Conservation (phyloP, 768 basidiomycete genomes). For the Candolleomyces efflorescens region DNA sequence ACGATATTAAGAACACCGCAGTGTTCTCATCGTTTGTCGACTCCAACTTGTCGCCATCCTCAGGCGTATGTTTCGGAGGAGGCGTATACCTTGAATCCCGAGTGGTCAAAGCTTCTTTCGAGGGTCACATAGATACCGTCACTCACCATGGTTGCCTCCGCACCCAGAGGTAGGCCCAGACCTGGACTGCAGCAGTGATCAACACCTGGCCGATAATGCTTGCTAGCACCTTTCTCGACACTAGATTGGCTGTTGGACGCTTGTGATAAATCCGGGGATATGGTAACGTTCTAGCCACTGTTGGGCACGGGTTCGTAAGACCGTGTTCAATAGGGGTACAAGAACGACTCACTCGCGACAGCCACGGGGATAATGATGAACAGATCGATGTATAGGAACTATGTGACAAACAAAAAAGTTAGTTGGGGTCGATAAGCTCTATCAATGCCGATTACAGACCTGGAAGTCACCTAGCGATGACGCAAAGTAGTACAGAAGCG, state of each 20-base stretch:
- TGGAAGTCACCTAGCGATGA: slow-evolving; percentile 96
- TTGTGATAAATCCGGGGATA: slow-evolving; percentile 84
- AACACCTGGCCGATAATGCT: slow-evolving; percentile 93
- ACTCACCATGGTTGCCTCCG: slow-evolving; percentile 76
- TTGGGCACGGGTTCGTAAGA: slow-evolving; percentile 2
- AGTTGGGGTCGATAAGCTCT: slow-evolving; percentile 2
- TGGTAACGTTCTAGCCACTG: slow-evolving; percentile 95
- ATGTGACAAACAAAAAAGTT: slow-evolving; percentile 11
- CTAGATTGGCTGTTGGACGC: slow-evolving; percentile 90
- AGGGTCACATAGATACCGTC: background rate
- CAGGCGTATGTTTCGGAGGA: slow-evolving; percentile 46
- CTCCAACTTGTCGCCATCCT: slow-evolving; percentile 64
- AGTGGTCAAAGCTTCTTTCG: background rate
- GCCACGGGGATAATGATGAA: slow-evolving; percentile 98
- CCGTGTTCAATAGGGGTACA: background rate
- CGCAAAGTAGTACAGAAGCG: slow-evolving; percentile 92
- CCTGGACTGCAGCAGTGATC: slow-evolving; percentile 77
- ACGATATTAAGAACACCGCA: slow-evolving; percentile 86
- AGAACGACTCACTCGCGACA: slow-evolving; percentile 73
- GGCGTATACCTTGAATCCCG: slow-evolving; percentile 62
- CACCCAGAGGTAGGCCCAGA: slow-evolving; percentile 90
- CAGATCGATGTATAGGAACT: slow-evolving; percentile 97
- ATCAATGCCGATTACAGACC: slow-evolving; percentile 37
- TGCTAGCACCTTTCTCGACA: slow-evolving; percentile 91
- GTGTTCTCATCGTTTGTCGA: slow-evolving; percentile 92